Base-by-base conservation (phyloP, 805 yeast species). In the Candida boleticola region DNA sequence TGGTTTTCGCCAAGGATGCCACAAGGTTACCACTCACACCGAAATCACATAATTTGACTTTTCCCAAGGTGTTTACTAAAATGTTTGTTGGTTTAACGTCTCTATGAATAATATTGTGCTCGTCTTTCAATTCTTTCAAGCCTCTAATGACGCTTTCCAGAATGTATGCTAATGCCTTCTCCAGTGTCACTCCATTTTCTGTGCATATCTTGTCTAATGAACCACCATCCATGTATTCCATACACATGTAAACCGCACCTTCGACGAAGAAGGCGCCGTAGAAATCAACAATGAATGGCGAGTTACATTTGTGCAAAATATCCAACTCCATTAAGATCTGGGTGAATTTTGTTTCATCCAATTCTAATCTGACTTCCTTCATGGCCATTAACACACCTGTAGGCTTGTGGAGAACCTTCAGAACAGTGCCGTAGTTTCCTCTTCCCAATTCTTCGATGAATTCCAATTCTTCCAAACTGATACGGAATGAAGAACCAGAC, bases 51-150 rank as follows among this genome's bases (percentile, higher is more conserved):
- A 92, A 70, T 61, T 92, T 92, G 29, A 92, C 85, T 46, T 84
- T 82, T n/a, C 99, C 99, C 31, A 63, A 61, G 2, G 88, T 80
- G 49, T 86, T 84, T 17, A 90, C 86, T 50, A 92, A 68, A 33
- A 92, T 88, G 61, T 92, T 92, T 1, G 98, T 92, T 11, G 99
- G 99, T 62, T 93, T 93, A 38, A 92, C 97, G 62, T 92, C 99
- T 58, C 99, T 76, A 61, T 92, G 98, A 44, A 92, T 92, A 47
- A 92, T 90, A 59, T 90, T 87, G 63, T 90, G 97, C 11, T 76
- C 77, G 53, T 93, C 97, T 60, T 92, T 92, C 49, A 92, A 76
- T 52, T 84, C 85, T 54, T 78, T 85, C 44, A 92, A 73, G 1
- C 98, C 98, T 34, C 76, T 64, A 5, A 89, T 85, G 5, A 89